phyloP scores from a whole-genome alignment of 495 filamentous ascomycete genomes.

The Trichoderma gamsii region DNA sequence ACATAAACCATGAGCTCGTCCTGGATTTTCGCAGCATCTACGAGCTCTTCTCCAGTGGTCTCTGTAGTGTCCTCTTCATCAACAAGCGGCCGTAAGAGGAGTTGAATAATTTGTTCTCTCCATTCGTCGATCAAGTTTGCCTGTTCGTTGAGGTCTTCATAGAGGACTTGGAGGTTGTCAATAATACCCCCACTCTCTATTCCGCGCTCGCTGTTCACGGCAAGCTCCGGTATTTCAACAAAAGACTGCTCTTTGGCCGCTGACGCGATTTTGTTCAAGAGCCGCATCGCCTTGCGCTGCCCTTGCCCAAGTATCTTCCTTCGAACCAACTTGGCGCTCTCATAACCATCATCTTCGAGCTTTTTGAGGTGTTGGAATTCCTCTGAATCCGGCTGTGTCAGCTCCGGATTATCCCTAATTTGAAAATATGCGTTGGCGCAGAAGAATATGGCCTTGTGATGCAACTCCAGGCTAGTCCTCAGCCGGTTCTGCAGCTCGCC shows the following conservation, averaged over 20 bases:
- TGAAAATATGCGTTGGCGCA: slow-evolving; percentile 76
- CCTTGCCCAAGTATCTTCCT: slow-evolving; percentile 61
- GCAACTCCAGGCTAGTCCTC: slow-evolving; percentile 65
- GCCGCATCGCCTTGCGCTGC: slow-evolving; percentile 29
- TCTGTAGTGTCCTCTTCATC: slow-evolving; percentile 72
- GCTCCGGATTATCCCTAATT: slow-evolving; percentile 62
- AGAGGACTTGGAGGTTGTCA: slow-evolving; percentile 33
- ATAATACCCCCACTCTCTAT: slow-evolving; percentile 32
- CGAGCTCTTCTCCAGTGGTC: slow-evolving; percentile 81
- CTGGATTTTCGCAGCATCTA: slow-evolving; percentile 77
- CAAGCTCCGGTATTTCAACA: slow-evolving; percentile 54
- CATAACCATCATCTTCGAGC: slow-evolving; percentile 65
- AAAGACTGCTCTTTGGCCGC: slow-evolving; percentile 48
- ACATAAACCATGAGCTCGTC: slow-evolving; percentile 79
- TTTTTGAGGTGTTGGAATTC: slow-evolving; percentile 60
- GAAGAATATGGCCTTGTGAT: slow-evolving; percentile 81
- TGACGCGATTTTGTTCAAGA: slow-evolving; percentile 42
- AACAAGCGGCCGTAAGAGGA: slow-evolving; percentile 68
- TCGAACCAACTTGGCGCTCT: slow-evolving; percentile 67
- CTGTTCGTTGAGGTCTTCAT: slow-evolving; percentile 59
- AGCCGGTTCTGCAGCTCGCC: slow-evolving; percentile 60
- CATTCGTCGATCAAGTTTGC: slow-evolving; percentile 62
- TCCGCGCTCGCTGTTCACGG: slow-evolving; percentile 22
- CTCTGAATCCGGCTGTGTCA: slow-evolving; percentile 57
- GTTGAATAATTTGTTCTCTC: slow-evolving; percentile 61